Conservation (phyloP, 2,329 filamentous ascomycete genomes). For the Apiospora saccharicola region DNA sequence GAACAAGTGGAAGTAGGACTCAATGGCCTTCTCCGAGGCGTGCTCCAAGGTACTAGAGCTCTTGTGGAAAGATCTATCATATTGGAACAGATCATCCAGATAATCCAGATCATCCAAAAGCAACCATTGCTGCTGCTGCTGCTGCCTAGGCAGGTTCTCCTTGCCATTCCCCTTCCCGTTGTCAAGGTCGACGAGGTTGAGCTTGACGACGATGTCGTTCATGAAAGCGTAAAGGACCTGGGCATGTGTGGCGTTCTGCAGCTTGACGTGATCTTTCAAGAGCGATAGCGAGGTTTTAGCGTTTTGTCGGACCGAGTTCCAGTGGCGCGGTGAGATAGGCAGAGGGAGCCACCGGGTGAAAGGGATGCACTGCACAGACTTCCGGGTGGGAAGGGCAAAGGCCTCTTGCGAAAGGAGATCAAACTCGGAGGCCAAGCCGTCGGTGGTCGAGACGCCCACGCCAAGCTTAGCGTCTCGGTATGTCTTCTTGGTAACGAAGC, state of each 20-base stretch:
- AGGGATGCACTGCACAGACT: conserved; percentile 50
- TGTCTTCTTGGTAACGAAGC: conserved; percentile 53
- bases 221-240: conserved; percentile 56
- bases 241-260: conserved; percentile 36
- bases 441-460: conserved; percentile 46
- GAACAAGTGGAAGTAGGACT: conserved; percentile 60
- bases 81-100: neutral
- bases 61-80: conserved; percentile 21
- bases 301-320: conserved; percentile 45
- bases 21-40: conserved; percentile 60
- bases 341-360: conserved; percentile 56
- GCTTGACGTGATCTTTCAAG: conserved; percentile 38
- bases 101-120: neutral
- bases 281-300: conserved; percentile 36
- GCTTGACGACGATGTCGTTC: conserved; percentile 57
- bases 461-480: conserved; percentile 50
- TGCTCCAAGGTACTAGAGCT: conserved; percentile 51
- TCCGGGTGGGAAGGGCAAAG: conserved; percentile 46
- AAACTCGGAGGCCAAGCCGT: conserved; percentile 53
- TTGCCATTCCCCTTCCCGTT: conserved; percentile 35
- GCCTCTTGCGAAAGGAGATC: conserved; percentile 54
- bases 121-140: neutral
- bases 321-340: conserved; percentile 54
- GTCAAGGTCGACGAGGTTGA: conserved; percentile 49
- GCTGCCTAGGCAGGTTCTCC: no score